Evolutionary conservation across 2,329 filamentous ascomycete species (phyloP).

Genomic region (Balansia obtecta): DNA sequence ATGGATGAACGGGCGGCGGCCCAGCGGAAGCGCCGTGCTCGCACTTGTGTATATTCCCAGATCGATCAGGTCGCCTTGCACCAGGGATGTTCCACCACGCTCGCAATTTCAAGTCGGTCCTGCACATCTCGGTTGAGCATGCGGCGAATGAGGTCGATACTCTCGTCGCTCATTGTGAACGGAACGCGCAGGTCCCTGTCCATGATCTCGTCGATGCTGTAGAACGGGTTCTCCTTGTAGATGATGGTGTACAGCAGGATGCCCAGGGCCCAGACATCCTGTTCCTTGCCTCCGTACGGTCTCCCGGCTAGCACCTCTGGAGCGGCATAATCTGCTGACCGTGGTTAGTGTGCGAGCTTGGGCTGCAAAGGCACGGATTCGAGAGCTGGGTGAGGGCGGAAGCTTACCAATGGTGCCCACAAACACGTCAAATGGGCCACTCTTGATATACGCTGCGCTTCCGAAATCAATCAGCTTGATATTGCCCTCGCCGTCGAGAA

Average conservation of each 20-base stretch:
- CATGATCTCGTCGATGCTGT: conserved; percentile 98
- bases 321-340: conserved; percentile 73
- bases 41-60: not conserved
- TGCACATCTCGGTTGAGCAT: conserved; percentile 91
- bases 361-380: conserved; percentile 21
- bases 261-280: conserved; percentile 95
- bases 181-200: conserved; percentile 89
- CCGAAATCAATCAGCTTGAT: conserved; percentile 99
- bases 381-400: not conserved
- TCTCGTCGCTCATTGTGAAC: conserved; percentile 78
- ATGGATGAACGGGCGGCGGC: too few relatives aligned
- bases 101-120: conserved; percentile 70
- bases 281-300: conserved; percentile 88
- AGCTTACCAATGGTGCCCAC: conserved; percentile 88
- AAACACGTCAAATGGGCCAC: conserved; percentile 95
- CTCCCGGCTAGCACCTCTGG: conserved; percentile 93
- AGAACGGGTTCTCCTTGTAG: conserved; percentile 99
- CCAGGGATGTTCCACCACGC: conserved; percentile 88
- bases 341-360: not conserved
- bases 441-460: conserved; percentile 96
- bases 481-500: conserved; percentile 85
- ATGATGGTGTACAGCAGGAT: conserved; percentile 97
- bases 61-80: conserved; percentile 19
- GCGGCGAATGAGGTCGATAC: conserved; percentile 77
- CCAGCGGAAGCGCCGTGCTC: too few relatives aligned